Evolutionary conservation across 2,329 filamentous ascomycete genomes (phyloP).

Genomic region (Albifimbria verrucaria): DNA sequence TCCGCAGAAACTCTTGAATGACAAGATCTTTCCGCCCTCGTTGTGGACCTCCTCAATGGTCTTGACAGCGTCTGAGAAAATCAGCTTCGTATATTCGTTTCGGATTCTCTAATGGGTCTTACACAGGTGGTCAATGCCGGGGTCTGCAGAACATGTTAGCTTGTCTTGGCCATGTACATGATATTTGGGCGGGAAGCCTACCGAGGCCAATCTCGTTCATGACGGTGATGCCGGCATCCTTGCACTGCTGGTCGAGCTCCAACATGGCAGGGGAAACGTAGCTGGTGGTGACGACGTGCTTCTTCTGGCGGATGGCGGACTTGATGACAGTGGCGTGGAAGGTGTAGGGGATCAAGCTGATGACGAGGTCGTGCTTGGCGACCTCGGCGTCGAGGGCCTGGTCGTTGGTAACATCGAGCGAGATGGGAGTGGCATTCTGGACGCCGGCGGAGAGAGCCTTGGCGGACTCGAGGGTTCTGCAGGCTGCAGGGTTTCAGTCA

Average conservation of each 20-base stretch:
- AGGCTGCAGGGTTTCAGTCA: slow-evolving; percentile 51
- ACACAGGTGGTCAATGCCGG: slow-evolving; percentile 67
- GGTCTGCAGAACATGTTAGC: slow-evolving; percentile 42
- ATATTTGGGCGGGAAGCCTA: slow-evolving; percentile 2
- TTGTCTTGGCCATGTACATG: not conserved
- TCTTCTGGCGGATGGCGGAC: slow-evolving; percentile 88
- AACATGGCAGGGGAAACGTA: slow-evolving; percentile 92
- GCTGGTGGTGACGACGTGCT: slow-evolving; percentile 91
- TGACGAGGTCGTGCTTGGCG: slow-evolving; percentile 74
- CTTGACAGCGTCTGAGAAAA: slow-evolving; percentile 62
- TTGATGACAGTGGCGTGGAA: slow-evolving; percentile 89
- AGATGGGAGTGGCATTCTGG: slow-evolving; percentile 70
- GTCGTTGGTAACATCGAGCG: slow-evolving; percentile 78
- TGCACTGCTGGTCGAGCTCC: slow-evolving; percentile 77
- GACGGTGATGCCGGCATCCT: slow-evolving; percentile 91
- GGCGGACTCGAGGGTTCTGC: slow-evolving; percentile 74
- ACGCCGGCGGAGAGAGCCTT: slow-evolving; percentile 71
- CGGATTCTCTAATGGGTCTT: slow-evolving; percentile 4
- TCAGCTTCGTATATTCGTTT: not conserved
- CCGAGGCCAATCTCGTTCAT: slow-evolving; percentile 91
- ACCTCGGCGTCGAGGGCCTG: slow-evolving; percentile 77
- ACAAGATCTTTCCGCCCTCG: slow-evolving; percentile 78
- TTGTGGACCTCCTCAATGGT: slow-evolving; percentile 86
- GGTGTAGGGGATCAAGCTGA: slow-evolving; percentile 86
- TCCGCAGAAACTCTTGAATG: slow-evolving; percentile 83